Evolutionary conservation across 2,329 filamentous ascomycete genomes (phyloP).

Genomic region (Sporothrix luriei): DNA sequence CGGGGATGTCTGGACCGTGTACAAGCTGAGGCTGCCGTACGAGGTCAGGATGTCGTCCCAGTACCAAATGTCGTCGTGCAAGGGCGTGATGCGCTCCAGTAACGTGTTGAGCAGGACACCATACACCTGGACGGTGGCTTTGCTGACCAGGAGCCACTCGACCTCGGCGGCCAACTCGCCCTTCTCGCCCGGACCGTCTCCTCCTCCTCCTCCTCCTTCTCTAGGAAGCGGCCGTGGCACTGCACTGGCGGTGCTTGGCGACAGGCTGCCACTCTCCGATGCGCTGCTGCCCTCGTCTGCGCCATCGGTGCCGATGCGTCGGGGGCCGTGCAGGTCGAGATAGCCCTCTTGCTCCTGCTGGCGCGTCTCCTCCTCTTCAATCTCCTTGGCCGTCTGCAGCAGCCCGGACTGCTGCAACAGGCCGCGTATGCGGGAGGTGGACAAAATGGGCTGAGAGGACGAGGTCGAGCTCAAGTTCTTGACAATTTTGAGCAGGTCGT

Average conservation of each 20-base stretch:
- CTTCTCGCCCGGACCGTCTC: constrained; percentile 38
- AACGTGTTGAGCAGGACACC: constrained; percentile 76
- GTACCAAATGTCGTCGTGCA: constrained; percentile 90
- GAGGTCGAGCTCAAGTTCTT: constrained; percentile 71
- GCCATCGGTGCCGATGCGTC: constrained; percentile 34
- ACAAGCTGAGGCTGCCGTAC: constrained; percentile 75
- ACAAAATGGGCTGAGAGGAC: constrained; percentile 64
- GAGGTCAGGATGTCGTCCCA: constrained; percentile 89
- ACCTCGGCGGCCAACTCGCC: constrained; percentile 71
- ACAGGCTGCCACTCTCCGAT: constrained; percentile 25
- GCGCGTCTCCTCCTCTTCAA: constrained; percentile 20
- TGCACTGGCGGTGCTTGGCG: neutral
- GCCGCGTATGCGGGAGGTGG: constrained; percentile 59
- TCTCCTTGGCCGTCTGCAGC: constrained; percentile 43
- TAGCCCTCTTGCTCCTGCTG: constrained; percentile 22
- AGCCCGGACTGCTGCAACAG: constrained; percentile 67
- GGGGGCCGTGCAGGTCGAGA: constrained; percentile 15
- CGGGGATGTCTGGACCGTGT: constrained; percentile 84
- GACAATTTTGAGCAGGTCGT: constrained; percentile 67
- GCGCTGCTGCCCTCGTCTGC: constrained; percentile 24
- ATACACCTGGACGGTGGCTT: constrained; percentile 89
- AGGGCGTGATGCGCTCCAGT: constrained; percentile 76
- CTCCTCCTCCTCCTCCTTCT: neutral
- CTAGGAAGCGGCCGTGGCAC: neutral
- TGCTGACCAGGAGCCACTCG: constrained; percentile 88